Conservation (phyloP, 768 basidiomycete genomes). For the Kwoniella sp. region DNA sequence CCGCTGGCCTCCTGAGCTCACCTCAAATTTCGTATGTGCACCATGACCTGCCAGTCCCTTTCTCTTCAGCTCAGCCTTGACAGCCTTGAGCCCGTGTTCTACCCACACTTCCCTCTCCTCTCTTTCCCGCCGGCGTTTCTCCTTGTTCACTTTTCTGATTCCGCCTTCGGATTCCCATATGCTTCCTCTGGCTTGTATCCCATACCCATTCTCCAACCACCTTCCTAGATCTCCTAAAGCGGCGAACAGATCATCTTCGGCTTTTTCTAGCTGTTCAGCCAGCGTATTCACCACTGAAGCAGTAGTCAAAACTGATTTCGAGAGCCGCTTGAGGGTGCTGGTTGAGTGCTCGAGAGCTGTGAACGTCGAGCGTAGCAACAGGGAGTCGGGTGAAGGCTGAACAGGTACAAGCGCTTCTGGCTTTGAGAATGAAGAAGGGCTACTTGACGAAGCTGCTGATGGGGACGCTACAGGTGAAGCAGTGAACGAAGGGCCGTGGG, state of each 20-base stretch:
- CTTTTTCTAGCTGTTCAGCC: slow-evolving; percentile 42
- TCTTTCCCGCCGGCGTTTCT: slow-evolving; percentile 39
- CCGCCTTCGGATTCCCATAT: slow-evolving; percentile 40
- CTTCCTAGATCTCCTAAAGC: slow-evolving; percentile 40
- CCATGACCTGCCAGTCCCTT: slow-evolving; percentile 42
- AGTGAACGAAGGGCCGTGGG: slow-evolving; percentile 6
- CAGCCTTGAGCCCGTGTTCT: slow-evolving; percentile 29
- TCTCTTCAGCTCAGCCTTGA: slow-evolving; percentile 43
- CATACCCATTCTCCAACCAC: slow-evolving; percentile 45
- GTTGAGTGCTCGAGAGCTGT: slow-evolving; percentile 40
- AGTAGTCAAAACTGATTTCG: slow-evolving; percentile 31
- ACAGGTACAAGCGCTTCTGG: slow-evolving; percentile 25
- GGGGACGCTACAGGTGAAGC: not conserved
- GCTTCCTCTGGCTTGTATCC: slow-evolving; percentile 17
- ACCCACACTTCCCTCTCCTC: slow-evolving; percentile 45
- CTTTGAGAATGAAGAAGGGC: not conserved
- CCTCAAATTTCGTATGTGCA: slow-evolving; percentile 47
- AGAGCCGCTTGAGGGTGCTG: slow-evolving; percentile 39
- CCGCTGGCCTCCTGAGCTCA: too few species aligned
- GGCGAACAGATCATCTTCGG: slow-evolving; percentile 44
- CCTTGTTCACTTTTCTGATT: slow-evolving; percentile 32
- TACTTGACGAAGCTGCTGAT: slow-evolving; percentile 6
- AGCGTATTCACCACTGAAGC: slow-evolving; percentile 22
- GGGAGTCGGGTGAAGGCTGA: slow-evolving; percentile 40
- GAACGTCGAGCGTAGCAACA: slow-evolving; percentile 43